Conservation (phyloP, 495 filamentous ascomycete species). For the Hyaloscypha finlandica region DNA sequence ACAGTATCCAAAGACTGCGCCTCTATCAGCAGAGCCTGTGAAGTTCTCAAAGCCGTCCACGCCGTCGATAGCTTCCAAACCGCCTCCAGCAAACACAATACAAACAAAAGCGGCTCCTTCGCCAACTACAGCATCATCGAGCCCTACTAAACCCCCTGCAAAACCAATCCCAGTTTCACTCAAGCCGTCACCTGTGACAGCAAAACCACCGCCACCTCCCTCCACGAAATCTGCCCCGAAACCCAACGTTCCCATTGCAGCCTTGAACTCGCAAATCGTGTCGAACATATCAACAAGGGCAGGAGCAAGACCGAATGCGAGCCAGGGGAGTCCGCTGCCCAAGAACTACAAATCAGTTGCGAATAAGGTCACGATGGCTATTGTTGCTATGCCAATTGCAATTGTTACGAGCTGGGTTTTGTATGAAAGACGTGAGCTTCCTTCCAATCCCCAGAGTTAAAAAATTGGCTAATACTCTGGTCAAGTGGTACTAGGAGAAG, state of each 20-base stretch:
- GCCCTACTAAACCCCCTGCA: neutral
- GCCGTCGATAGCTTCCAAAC: constrained; percentile 1
- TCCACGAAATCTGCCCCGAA: constrained; percentile 9
- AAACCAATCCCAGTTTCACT: constrained; percentile 1
- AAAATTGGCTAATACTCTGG: neutral
- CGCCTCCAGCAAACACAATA: neutral
- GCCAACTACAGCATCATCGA: neutral
- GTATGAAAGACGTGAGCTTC: constrained; percentile 37
- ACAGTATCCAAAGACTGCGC: constrained; percentile 17
- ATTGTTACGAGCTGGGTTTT: constrained; percentile 42
- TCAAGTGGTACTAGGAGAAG: constrained; percentile 5
- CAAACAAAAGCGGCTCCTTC: neutral
- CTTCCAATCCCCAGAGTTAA: neutral
- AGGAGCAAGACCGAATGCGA: constrained; percentile 28
- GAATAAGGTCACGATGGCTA: constrained; percentile 37
- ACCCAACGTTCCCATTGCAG: constrained; percentile 24
- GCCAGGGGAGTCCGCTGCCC: constrained; percentile 19
- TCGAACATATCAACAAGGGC: constrained; percentile 27
- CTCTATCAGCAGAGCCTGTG: neutral
- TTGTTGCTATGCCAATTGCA: constrained; percentile 40
- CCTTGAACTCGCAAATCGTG: constrained; percentile 31
- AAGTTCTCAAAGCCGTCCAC: constrained; percentile 7
- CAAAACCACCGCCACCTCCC: constrained; percentile 11
- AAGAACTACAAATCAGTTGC: constrained; percentile 28
- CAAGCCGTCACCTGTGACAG: neutral